phyloP scores from a whole-genome alignment of 2,329 filamentous ascomycete species.

The Ophiostoma populinum region DNA sequence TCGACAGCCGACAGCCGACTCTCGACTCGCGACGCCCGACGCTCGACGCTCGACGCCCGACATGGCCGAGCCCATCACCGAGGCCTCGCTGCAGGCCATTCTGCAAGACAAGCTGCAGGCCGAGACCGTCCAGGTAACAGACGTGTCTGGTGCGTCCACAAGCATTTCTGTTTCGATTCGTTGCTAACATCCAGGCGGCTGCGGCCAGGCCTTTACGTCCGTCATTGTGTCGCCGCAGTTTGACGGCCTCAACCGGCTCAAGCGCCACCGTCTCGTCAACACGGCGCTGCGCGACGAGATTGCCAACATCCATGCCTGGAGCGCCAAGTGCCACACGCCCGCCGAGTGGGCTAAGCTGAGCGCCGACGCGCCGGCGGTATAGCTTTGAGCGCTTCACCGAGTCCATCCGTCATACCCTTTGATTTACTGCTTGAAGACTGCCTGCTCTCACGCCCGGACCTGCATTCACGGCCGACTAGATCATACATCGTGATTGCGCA shows the following conservation, averaged over 20 bases:
- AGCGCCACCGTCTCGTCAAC: conserved; percentile 77
- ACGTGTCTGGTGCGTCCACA: conserved; percentile 61
- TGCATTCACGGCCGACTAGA: no score
- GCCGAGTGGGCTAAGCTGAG: conserved; percentile 76
- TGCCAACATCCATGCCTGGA: conserved; percentile 85
- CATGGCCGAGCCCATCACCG: conserved; percentile 49
- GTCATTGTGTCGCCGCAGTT: conserved; percentile 50
- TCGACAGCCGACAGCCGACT: no score
- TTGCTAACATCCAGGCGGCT: conserved; percentile 28
- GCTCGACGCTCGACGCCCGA: no score
- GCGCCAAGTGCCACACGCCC: conserved; percentile 80
- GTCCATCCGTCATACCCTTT: no score
- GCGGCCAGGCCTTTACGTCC: conserved; percentile 42
- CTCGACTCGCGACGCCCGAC: no score
- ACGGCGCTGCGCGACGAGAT: conserved; percentile 71
- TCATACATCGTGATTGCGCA: no score
- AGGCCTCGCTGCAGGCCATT: conserved; percentile 50
- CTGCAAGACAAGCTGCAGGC: conserved; percentile 56
- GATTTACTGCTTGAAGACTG: no score
- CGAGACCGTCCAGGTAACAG: conserved; percentile 69
- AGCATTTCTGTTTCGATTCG: neutral
- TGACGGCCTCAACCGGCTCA: conserved; percentile 56
- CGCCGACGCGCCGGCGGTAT: no score
- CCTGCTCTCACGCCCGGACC: no score
- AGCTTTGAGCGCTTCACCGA: no score